A percentile compares a stretch with the other conserved stretches of the same genome.
Evolutionary conservation across 164 flowering plant species (phyloP).

Genomic region (Vitis rotundifolia): DNA sequence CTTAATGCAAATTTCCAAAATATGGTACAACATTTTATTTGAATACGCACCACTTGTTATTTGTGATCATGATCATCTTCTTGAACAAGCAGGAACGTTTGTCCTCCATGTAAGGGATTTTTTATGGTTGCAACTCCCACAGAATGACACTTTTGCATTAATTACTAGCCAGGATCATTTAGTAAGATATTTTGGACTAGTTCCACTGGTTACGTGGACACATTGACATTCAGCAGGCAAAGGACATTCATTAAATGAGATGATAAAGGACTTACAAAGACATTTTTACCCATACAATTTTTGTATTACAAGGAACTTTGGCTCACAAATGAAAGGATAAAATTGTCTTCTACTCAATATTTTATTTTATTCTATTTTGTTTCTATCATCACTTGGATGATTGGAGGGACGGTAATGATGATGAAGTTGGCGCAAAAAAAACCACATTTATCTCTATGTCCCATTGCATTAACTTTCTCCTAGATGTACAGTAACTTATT

Average conservation of each 20-base stretch:
- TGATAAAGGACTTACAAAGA: neutral
- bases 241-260: constrained; percentile 6
- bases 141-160: neutral
- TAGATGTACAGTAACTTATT: no score
- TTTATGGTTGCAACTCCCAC: no score
- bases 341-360: neutral
- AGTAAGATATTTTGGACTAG: neutral
- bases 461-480: no score
- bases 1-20: no score
- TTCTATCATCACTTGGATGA: neutral
- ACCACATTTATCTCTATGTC: no score
- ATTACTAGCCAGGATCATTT: neutral
- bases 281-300: constrained; percentile 2
- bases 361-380: neutral
- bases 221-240: neutral
- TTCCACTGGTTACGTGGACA: constrained; percentile 4
- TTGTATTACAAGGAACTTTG: neutral
- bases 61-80: no score
- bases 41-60: no score
- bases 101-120: no score
- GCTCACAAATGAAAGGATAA: neutral
- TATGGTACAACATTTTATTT: no score
- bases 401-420: neutral
- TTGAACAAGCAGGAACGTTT: no score
- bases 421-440: no score